Base-by-base conservation (phyloP, 2,329 filamentous ascomycete species). In the Monilinia laxa region DNA sequence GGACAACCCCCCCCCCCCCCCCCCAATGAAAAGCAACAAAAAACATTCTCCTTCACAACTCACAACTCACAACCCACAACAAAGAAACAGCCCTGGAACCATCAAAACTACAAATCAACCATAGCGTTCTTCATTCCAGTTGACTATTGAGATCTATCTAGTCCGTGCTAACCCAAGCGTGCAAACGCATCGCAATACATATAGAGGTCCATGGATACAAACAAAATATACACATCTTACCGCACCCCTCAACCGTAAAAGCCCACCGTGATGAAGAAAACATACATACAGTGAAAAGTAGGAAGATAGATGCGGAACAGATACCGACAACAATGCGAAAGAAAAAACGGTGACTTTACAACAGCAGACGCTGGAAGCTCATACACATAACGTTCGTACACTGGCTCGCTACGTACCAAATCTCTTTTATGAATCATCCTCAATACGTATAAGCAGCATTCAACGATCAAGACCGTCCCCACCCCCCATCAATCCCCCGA, bases 401-500 rank as follows among this genome's bases (percentile, higher is more conserved):
- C 18, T 5, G 20, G 20, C n/a, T 38, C 7, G 31, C 45, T 25
- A 28, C 28, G 28, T 28, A 14, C 58, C 31, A 60, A 51, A 60
- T 3, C n/a, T 60, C 28, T 49, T 60, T 38, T 20, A 60, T 38
- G 28, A 38, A 60, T 55, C n/a, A 35, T n/a, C 20, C 35, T 35
- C 28, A 49, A 49, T 49, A 45, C n/a, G 57, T 59, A 59, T 59
- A 35, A 58, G 1, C 11, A 35, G 18, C 2, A 47, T 35, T 16
- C 45, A 16, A 42, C 10, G 40, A 45, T 65, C 42, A 58, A 18
- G 28, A 52, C 10, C 67, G 68, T 14, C 67, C 67, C 63, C 69
- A 70, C 0, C 70, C 71, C 35, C 40, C 68, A 40, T 74, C 73
- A 38, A 74, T 59, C 55, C 72, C 71, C 54, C 73, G 72, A 4